A percentile compares a stretch with the other conserved stretches of the same genome.
Conservation (phyloP, 805 yeast species). For the Ogataea haglerorum region DNA sequence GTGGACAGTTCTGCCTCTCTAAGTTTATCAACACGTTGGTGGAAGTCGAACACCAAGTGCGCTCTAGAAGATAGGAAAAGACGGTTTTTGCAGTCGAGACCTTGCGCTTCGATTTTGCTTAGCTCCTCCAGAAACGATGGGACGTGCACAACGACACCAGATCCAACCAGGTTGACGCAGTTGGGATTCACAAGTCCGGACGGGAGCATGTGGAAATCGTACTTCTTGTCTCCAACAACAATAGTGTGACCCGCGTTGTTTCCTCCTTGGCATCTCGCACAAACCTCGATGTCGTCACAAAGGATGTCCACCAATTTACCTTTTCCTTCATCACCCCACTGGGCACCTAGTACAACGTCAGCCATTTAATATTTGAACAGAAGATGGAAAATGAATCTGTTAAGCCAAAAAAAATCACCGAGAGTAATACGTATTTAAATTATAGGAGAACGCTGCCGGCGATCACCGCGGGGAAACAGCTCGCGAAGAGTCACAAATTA, state of each 20-base stretch:
- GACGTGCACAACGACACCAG: slow-evolving; percentile 94
- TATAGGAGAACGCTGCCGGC: background rate
- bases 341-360: slow-evolving; percentile 95
- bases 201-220: slow-evolving; percentile 98
- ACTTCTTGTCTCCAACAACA: slow-evolving; percentile 82
- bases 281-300: slow-evolving; percentile 92
- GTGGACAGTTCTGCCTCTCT: slow-evolving; percentile 86
- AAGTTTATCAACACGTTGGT: slow-evolving; percentile 92
- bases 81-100: slow-evolving; percentile 70
- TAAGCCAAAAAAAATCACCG: slow-evolving; percentile 15
- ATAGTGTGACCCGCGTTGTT: slow-evolving; percentile 99
- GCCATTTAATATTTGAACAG: slow-evolving; percentile 45
- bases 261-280: slow-evolving; percentile 98
- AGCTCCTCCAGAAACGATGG: slow-evolving; percentile 91
- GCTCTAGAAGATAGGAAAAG: slow-evolving; percentile 90
- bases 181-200: slow-evolving; percentile 95
- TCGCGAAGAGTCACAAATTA: slow-evolving; percentile 8
- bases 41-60: slow-evolving; percentile 96
- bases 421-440: background rate
- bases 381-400: slow-evolving; percentile 13
- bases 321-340: slow-evolving; percentile 99
- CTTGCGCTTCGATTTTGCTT: slow-evolving; percentile 75
- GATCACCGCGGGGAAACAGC: slow-evolving; percentile 1
- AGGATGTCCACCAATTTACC: slow-evolving; percentile 94
- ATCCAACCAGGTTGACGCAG: slow-evolving; percentile 86